Conservation (phyloP, 805 yeast species). For the Barnettozyma salicaria region DNA sequence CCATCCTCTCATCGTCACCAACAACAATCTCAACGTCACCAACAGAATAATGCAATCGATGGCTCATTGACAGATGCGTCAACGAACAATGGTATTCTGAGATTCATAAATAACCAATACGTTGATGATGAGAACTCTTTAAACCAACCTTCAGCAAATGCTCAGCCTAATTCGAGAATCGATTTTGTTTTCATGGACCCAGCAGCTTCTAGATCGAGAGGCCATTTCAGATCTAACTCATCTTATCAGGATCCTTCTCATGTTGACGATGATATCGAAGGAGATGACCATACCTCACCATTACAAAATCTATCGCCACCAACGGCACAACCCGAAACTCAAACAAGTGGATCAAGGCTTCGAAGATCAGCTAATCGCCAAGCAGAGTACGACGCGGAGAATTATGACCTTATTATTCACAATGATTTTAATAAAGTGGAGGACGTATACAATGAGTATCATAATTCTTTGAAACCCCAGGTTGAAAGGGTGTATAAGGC, state of each 20-base stretch:
- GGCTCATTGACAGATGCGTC: slow-evolving; percentile 17
- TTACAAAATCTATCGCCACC: slow-evolving; percentile 18
- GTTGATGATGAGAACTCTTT: slow-evolving; percentile 25
- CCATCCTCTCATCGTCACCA: slow-evolving; percentile 8
- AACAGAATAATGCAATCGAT: slow-evolving; percentile 18
- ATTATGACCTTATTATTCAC: slow-evolving; percentile 27
- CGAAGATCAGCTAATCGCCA: slow-evolving; percentile 22
- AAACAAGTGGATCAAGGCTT: slow-evolving; percentile 14
- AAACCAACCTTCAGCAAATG: slow-evolving; percentile 5
- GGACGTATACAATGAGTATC: slow-evolving; percentile 30
- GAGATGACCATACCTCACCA: slow-evolving; percentile 16
- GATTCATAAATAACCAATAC: slow-evolving; percentile 28
- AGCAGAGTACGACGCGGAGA: slow-evolving; percentile 25
- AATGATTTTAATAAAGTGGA: slow-evolving; percentile 29
- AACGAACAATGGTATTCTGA: slow-evolving; percentile 22
- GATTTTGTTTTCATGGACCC: slow-evolving; percentile 29
- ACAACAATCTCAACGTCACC: slow-evolving; percentile 6
- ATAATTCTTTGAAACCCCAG: slow-evolving; percentile 28
- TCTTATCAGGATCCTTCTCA: slow-evolving; percentile 12
- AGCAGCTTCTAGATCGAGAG: slow-evolving; percentile 17
- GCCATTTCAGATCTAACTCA: slow-evolving; percentile 22
- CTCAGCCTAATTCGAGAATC: slow-evolving; percentile 19
- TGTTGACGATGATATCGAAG: slow-evolving; percentile 15
- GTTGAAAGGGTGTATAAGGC: slow-evolving; percentile 31
- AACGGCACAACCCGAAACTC: not conserved